A percentile compares a stretch with the other conserved stretches of the same genome.
Evolutionary conservation across 2,329 filamentous ascomycete species (phyloP).

Genomic region (Monilinia fructicola): DNA sequence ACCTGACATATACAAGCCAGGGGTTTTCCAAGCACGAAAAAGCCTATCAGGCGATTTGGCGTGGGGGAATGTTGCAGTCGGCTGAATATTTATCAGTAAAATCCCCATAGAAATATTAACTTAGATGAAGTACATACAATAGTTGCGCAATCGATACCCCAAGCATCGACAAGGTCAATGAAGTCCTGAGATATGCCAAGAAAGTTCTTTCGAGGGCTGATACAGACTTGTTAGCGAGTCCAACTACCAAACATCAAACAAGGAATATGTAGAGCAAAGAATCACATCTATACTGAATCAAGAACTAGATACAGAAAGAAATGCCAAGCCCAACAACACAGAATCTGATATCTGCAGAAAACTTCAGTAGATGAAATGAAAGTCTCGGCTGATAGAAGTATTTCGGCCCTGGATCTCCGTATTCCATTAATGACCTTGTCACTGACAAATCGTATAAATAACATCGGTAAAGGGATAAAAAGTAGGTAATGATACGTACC

Average conservation of each 20-base stretch:
- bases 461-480: slow-evolving; percentile 26
- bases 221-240: slow-evolving; percentile 23
- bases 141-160: slow-evolving; percentile 67
- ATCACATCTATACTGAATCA: neutral
- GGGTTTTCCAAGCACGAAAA: slow-evolving; percentile 60
- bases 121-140: slow-evolving; percentile 44
- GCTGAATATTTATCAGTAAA: slow-evolving; percentile 46
- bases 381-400: slow-evolving; percentile 16
- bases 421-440: slow-evolving; percentile 20
- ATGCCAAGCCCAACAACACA: neutral
- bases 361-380: slow-evolving; percentile 8
- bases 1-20: slow-evolving; percentile 48
- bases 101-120: slow-evolving; percentile 8
- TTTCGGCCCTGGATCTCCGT: slow-evolving; percentile 25
- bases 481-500: slow-evolving; percentile 44
- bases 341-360: neutral
- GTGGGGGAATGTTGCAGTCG: slow-evolving; percentile 44
- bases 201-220: slow-evolving; percentile 73
- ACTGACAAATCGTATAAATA: neutral
- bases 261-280: neutral
- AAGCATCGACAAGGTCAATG: slow-evolving; percentile 64
- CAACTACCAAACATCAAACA: neutral
- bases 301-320: neutral
- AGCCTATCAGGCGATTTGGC: slow-evolving; percentile 51
- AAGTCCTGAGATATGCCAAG: slow-evolving; percentile 71